Conservation (phyloP, 1,284 basidiomycete genomes). For the Pisolithus thermaeus region DNA sequence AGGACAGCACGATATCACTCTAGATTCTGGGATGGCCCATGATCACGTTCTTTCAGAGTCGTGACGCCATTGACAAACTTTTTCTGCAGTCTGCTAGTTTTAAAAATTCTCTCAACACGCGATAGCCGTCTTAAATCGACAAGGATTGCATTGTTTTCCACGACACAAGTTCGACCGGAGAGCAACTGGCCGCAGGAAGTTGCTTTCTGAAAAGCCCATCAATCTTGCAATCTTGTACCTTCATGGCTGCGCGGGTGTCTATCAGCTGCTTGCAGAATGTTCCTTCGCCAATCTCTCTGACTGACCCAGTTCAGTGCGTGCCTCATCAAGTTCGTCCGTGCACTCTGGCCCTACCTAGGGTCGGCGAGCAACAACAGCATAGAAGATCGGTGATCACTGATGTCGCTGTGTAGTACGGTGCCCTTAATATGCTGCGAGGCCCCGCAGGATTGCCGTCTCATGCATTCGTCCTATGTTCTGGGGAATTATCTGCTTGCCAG, state of each 20-base stretch:
- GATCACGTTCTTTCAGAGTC: background rate
- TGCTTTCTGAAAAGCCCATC: background rate
- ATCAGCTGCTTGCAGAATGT: background rate
- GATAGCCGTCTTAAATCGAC: too few species aligned
- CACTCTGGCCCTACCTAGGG: too few species aligned
- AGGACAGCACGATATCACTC: background rate
- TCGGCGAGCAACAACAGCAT: too few species aligned
- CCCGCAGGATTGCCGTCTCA: too few species aligned
- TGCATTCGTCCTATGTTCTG: too few species aligned
- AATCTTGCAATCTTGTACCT: background rate
- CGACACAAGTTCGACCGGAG: background rate
- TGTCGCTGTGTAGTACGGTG: too few species aligned
- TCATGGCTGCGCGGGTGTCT: background rate
- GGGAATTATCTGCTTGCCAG: too few species aligned
- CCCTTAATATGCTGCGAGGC: too few species aligned
- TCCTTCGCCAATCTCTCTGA: background rate
- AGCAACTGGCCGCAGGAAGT: background rate
- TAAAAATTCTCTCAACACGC: background rate
- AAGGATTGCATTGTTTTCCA: background rate
- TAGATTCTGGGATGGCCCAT: background rate
- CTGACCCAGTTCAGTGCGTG: background rate
- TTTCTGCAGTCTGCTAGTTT: background rate
- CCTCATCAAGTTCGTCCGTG: background rate
- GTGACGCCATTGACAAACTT: background rate
- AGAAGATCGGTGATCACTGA: too few species aligned